Base-by-base conservation (phyloP, 2,329 filamentous ascomycete genomes). In the Cercospora citrullina region DNA sequence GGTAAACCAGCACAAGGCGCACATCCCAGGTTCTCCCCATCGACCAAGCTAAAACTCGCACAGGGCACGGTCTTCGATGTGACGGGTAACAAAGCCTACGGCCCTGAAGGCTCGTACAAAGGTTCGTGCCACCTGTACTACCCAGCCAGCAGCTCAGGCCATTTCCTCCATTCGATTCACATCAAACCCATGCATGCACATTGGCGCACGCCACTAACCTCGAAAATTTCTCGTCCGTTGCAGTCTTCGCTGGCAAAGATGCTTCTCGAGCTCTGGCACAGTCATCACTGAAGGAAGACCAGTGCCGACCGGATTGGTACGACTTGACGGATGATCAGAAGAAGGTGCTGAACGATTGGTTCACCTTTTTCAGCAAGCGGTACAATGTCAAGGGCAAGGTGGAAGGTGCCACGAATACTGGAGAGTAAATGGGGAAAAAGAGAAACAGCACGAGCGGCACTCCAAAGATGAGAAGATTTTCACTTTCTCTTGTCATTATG, bases 181-280 rank as follows among this genome's bases (percentile, higher is more conserved):
- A n/a, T n/a, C 36, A n/a, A 8, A 39, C 21, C 45, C 45, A 51
- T 23, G 45, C 18, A 51, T 26, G 45, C 45, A 51, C 26, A n/a
- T 26, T 21, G 45, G n/a, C 4, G 18, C n/a, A 48, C 18, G 18
- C 42, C 45, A 26, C 45, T 51, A 51, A 51, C 18, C 21, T 51
- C 18, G 45, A 23, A 26, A 51, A 2, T 51, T 51, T 51, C 21
- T 51, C 21, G 10, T 23, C 21, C 10, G 18, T 51, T 51, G 45
- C 73, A 99, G 95, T 97, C 21, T 99, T 99, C 78, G 91, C 93
- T 2, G 95, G 95, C 69, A 96, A 96, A 78, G 96, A 99, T 77
- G 91, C 95, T 28, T 98, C 95, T n/a, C 89, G 93, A 69, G 95
- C 93, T 6, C 87, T 99, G 1, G 95, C 89, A 10, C 90, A 89